A percentile compares a stretch with the other conserved stretches of the same genome.
These are phyloP conservation scores for Ministeria vibrans DNA, from an alignment of 78 protist genomes.

Conservation along the genomic window DNA sequence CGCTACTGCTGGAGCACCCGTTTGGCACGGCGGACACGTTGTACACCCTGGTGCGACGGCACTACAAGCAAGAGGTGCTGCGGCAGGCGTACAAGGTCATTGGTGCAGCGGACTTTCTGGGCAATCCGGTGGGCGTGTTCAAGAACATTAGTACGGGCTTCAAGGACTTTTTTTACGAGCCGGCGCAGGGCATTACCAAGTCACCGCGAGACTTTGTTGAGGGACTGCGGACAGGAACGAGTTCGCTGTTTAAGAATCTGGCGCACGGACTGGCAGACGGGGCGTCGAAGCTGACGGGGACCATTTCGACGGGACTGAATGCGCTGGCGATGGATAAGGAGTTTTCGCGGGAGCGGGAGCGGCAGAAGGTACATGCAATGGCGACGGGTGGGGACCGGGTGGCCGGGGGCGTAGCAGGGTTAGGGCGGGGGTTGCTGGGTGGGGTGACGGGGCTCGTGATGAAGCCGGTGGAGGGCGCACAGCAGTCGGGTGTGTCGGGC, in stretches of 20 bases:
- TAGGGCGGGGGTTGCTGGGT: slow-evolving; percentile 48
- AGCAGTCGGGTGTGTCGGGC: slow-evolving; percentile 60
- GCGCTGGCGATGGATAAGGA: slow-evolving; percentile 9
- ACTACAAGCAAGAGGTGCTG: slow-evolving; percentile 12
- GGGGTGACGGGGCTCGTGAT: slow-evolving; percentile 77
- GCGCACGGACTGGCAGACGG: neutral
- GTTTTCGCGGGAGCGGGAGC: slow-evolving; percentile 20
- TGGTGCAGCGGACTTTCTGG: slow-evolving; percentile 70
- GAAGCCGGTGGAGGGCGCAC: slow-evolving; percentile 65
- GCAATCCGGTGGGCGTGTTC: slow-evolving; percentile 75
- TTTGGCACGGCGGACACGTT: neutral
- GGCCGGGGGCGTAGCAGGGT: slow-evolving; percentile 21
- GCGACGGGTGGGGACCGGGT: slow-evolving; percentile 46
- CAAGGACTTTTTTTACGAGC: slow-evolving; percentile 75
- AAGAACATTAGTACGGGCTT: slow-evolving; percentile 62
- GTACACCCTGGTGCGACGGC: neutral
- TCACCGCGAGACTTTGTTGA: slow-evolving; percentile 57
- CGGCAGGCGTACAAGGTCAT: slow-evolving; percentile 36
- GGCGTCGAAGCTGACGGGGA: slow-evolving; percentile 12
- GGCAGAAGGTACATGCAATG: too few species aligned
- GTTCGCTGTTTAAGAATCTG: neutral
- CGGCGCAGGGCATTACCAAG: slow-evolving; percentile 55
- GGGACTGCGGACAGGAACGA: slow-evolving; percentile 52
- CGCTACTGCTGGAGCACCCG: slow-evolving; percentile 1
- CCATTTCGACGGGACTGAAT: neutral